phyloP scores from a whole-genome alignment of 1,139 yeast species.

The Geotrichum restrictum region DNA sequence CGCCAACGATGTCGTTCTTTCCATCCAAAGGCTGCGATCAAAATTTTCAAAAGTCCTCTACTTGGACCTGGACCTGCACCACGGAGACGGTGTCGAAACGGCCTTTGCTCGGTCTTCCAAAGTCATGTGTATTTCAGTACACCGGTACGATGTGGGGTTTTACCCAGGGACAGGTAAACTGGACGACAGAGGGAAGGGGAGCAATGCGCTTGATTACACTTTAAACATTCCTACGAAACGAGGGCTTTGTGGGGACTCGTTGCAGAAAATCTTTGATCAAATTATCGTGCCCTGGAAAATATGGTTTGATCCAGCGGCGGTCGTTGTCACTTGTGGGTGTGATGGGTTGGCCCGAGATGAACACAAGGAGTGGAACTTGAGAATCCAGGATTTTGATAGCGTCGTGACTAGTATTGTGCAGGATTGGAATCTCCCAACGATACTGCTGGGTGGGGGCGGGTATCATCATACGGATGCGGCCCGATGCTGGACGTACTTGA shows the following conservation, averaged over 20 bases:
- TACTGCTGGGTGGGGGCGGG: slow-evolving; percentile 77
- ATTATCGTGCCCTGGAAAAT: slow-evolving; percentile 47
- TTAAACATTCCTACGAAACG: slow-evolving; percentile 56
- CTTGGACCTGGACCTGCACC: slow-evolving; percentile 70
- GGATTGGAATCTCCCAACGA: slow-evolving; percentile 36
- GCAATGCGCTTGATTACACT: slow-evolving; percentile 29
- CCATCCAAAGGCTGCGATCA: slow-evolving; percentile 49
- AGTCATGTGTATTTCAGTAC: slow-evolving; percentile 62
- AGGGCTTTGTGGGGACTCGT: slow-evolving; percentile 51
- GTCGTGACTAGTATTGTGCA: slow-evolving; percentile 41
- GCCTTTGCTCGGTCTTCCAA: slow-evolving; percentile 57
- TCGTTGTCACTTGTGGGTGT: slow-evolving; percentile 67
- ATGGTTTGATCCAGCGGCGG: slow-evolving; percentile 46
- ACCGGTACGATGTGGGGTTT: slow-evolving; percentile 61
- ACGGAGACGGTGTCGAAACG: slow-evolving; percentile 73
- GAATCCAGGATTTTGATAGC: slow-evolving; percentile 49
- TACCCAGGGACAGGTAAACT: slow-evolving; percentile 66
- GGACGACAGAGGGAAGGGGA: slow-evolving; percentile 40
- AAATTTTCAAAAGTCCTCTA: slow-evolving; percentile 52
- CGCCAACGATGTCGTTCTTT: slow-evolving; percentile 60
- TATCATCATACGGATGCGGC: slow-evolving; percentile 62
- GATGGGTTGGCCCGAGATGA: slow-evolving; percentile 65
- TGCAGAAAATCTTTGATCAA: slow-evolving; percentile 42
- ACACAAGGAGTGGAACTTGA: slow-evolving; percentile 65
- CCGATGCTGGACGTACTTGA: slow-evolving; percentile 59